A percentile compares a stretch with the other conserved stretches of the same genome.
Conservation (phyloP, 2,329 filamentous ascomycete genomes). For the Aotearoamyces nothofagi region DNA sequence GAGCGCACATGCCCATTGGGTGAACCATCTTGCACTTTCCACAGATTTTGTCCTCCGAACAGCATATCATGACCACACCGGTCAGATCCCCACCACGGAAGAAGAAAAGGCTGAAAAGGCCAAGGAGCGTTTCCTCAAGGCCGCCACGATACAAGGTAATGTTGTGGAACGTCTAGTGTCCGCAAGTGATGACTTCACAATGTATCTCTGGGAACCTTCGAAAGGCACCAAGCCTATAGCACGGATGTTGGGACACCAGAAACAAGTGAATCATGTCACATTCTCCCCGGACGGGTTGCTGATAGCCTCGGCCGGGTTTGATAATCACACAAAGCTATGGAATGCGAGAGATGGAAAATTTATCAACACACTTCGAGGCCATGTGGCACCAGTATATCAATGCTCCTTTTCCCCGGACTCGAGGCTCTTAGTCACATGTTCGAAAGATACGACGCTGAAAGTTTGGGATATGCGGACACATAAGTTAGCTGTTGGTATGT, state of each 20-base stretch:
- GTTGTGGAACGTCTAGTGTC: slow-evolving; percentile 76
- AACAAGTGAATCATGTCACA: slow-evolving; percentile 88
- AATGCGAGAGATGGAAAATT: slow-evolving; percentile 63
- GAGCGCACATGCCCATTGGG: slow-evolving; percentile 77
- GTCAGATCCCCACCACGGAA: slow-evolving; percentile 49
- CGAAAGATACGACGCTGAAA: slow-evolving; percentile 87
- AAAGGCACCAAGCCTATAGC: slow-evolving; percentile 69
- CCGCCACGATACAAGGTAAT: slow-evolving; percentile 59
- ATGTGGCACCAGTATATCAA: slow-evolving; percentile 86
- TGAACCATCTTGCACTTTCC: slow-evolving; percentile 87
- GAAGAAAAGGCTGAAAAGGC: slow-evolving; percentile 63
- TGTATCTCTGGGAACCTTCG: slow-evolving; percentile 86
- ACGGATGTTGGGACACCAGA: slow-evolving; percentile 86
- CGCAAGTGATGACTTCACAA: slow-evolving; percentile 88
- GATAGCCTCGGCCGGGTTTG: slow-evolving; percentile 80
- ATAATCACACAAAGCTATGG: slow-evolving; percentile 93
- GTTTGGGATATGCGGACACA: slow-evolving; percentile 84
- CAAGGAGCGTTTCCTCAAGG: slow-evolving; percentile 70
- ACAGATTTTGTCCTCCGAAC: slow-evolving; percentile 84
- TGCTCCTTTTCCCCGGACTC: slow-evolving; percentile 87
- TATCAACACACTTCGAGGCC: slow-evolving; percentile 73
- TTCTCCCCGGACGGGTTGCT: slow-evolving; percentile 83
- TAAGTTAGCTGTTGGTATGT: slow-evolving; percentile 46
- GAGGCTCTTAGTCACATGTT: slow-evolving; percentile 71
- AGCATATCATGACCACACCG: slow-evolving; percentile 71